Percentiles rank a stretch among this genome's conserved stretches.
Evolutionary conservation across 176 grass and related monocot species (phyloP).

Genomic region (Lolium perenne): DNA sequence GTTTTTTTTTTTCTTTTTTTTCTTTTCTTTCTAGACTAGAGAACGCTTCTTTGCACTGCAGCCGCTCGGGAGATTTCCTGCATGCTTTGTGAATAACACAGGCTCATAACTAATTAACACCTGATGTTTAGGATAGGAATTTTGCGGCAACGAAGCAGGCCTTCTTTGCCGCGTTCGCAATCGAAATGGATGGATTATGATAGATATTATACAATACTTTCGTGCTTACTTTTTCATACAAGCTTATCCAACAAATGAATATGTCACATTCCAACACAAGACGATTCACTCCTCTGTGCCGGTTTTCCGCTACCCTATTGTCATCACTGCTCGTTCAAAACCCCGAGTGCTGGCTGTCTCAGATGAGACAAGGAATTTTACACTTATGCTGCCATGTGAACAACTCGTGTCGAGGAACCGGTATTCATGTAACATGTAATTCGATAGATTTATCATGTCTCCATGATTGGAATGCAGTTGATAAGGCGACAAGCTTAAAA

Average conservation of each 20-base stretch:
- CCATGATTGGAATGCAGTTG: neutral
- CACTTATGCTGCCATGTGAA: neutral
- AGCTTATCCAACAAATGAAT: neutral
- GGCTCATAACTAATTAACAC: neutral
- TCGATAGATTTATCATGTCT: neutral
- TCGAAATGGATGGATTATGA: neutral
- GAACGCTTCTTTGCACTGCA: neutral
- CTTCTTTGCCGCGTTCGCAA: neutral
- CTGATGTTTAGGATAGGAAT: neutral
- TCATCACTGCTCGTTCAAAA: neutral
- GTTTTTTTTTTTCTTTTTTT: neutral
- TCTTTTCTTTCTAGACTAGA: too few species aligned
- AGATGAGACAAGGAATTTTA: neutral
- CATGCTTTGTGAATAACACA: neutral
- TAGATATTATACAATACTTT: neutral
- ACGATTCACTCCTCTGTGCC: neutral
- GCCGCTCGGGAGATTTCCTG: neutral
- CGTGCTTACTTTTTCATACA: neutral
- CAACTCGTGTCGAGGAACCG: too few species aligned
- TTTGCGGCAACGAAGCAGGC: neutral
- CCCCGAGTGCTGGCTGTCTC: neutral
- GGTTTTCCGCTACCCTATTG: neutral
- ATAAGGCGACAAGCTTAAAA: neutral
- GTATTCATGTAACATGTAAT: neutral
- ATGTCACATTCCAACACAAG: neutral